Base-by-base conservation (phyloP, 2,329 filamentous ascomycete genomes). In the Diaporthe sp. region DNA sequence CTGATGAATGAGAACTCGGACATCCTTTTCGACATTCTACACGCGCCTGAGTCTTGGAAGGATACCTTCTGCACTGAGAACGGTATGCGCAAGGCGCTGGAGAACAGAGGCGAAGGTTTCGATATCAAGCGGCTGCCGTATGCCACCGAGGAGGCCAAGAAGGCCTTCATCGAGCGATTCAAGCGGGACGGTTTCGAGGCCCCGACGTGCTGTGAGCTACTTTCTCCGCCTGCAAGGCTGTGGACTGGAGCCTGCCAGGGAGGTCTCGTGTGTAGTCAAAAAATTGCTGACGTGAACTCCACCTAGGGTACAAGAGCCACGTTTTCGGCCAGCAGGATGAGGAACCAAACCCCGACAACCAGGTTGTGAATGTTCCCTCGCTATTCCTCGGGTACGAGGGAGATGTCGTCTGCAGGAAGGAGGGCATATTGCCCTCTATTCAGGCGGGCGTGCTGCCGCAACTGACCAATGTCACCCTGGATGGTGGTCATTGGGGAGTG, bases 1-100 rank as follows among this genome's bases (percentile, higher is more conserved):
- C 53, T 88, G n/a, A 78, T 88, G 39, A 79, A 81, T 10, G 73
- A 77, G 39, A 82, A 86, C 71, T 74, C 84, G 0, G 85, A 86
- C 37, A 82, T 81, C n/a, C 69, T 83, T 8, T 87, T 82, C 75
- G 71, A 78, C 37, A 79, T 76, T 3, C 74, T 81, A 47, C 83
- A 86, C 73, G 80, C 81, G 12, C 78, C 80, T 0, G 79, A 77
- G 0, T 73, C 76, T 56, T 82, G 81, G 78, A 79, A 83, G 22
- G 75, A 81, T 15, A 79, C 84, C 47, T 84, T 84, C 76, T 85
- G 83, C 71, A 75, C 69, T 0, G 79, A 79, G 0, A 83, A 81
- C 50, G 83, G 79, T 5, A 80, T 85, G 77, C 80, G 82, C 12
- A 75, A 69, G 13, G 80, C 77, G 22, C 32, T 80, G 10, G 71